These are phyloP conservation scores for Sporothrix inflata DNA, from an alignment of 2,329 filamentous ascomycete species.

Conservation along the genomic window DNA sequence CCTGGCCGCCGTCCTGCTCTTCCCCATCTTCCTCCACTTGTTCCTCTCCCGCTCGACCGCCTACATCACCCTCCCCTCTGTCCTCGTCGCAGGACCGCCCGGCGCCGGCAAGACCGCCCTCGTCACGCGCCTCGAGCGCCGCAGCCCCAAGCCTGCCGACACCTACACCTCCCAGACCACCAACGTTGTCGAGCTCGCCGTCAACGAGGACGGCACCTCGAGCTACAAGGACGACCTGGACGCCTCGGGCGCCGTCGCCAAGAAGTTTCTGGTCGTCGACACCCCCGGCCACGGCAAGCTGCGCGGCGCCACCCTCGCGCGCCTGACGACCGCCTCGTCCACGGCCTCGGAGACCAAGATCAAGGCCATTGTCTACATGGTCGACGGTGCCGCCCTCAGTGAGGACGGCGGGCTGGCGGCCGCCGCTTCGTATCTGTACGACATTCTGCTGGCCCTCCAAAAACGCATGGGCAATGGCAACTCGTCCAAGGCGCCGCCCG, in stretches of 20 bases:
- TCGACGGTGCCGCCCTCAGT: slow-evolving; percentile 76
- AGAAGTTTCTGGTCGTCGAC: slow-evolving; percentile 77
- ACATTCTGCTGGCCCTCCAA: slow-evolving; percentile 82
- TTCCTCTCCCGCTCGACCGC: slow-evolving; percentile 70
- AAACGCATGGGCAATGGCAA: slow-evolving; percentile 54
- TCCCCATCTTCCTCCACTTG: slow-evolving; percentile 78
- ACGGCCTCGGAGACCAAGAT: slow-evolving; percentile 48
- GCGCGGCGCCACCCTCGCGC: slow-evolving; percentile 67
- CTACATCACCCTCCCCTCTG: slow-evolving; percentile 70
- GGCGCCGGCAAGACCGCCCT: slow-evolving; percentile 87
- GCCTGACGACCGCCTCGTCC: slow-evolving; percentile 43
- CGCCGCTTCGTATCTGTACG: slow-evolving; percentile 83
- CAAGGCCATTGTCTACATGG: slow-evolving; percentile 78
- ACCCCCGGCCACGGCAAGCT: slow-evolving; percentile 97
- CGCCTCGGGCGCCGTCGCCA: slow-evolving; percentile 58
- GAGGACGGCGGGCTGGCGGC: slow-evolving; percentile 66
- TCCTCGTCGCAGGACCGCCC: slow-evolving; percentile 80
- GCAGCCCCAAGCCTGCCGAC: slow-evolving; percentile 44
- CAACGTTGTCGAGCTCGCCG: slow-evolving; percentile 59
- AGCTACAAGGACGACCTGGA: slow-evolving; percentile 60
- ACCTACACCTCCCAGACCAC: slow-evolving; percentile 61
- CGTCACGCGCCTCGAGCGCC: slow-evolving; percentile 71
- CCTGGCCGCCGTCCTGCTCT: slow-evolving; percentile 68
- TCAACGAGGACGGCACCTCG: slow-evolving; percentile 51
- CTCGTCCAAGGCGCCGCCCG: slow-evolving; percentile 55